Evolutionary conservation across 352 stramenopile species (phyloP), one percentile per base, ranked within the genome.

Genomic region (Phytopythium ostracodes): DNA sequence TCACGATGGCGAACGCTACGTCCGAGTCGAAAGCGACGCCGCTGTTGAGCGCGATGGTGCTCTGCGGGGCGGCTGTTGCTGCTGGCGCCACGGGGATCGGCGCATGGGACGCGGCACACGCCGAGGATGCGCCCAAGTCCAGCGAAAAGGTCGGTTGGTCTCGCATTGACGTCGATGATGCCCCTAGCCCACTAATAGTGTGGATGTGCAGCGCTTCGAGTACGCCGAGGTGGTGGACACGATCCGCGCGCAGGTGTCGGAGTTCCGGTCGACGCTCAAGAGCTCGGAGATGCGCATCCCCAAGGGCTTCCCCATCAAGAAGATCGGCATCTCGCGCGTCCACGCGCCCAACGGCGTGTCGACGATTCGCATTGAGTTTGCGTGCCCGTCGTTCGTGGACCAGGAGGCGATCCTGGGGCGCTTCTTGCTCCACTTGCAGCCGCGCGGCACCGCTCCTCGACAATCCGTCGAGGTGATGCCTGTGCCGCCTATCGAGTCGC

Each of bases 281-380:
- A 85, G 78, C 60, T 73, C 72, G 1, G 79, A 92, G 55, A 83
- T 76, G 59, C 81, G 82, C 25, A 76, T 92, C 25, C 85, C 85
- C 2, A 90, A 92, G 65, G 76, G 72, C 27, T 91, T 81, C 66
- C 83, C 85, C 14, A 92, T 94, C 50, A 84, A 88, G 55, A 94
- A 92, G 64, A 91, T 94, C 53, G 79, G 75, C 12, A 90, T 92
- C 49, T 91, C 85, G n/a, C 81, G 77, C 35, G 81, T 87, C 2
- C 71, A 87, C 62, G 85, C 85, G 18, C 85, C 85, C 2, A 94
- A 94, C 64, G 83, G 83, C n/a, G 81, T 91, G 35, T 81, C 83
- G 17, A 94, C 85, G 35, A 90, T 94, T 66, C 85, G 85, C 40
- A 88, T 94, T 36, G 81, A 90, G 69, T 94, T 94, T 66, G 70